These are phyloP conservation scores for Lepidium sativum DNA, from an alignment of 345 rosid genomes.

Conservation along the genomic window DNA sequence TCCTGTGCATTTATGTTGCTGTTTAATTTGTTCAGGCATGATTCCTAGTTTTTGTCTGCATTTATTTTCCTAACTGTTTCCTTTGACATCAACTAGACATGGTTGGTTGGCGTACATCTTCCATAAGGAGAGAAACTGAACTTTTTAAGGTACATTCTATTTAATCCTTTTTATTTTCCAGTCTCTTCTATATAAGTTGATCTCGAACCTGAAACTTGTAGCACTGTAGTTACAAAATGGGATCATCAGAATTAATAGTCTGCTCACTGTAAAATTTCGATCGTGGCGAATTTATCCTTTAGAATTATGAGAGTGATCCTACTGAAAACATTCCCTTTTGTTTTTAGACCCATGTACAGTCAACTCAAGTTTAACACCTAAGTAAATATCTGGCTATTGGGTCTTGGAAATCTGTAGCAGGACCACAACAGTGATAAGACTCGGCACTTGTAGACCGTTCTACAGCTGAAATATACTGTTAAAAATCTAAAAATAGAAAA, in stretches of 20 bases:
- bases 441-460: neutral
- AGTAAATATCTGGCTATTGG: neutral
- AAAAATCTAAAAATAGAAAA: neutral
- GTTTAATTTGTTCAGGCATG: neutral
- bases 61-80: slow-evolving; percentile 13
- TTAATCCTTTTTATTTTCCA: neutral
- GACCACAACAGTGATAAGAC: neutral
- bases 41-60: neutral
- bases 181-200: neutral
- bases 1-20: slow-evolving; percentile 34
- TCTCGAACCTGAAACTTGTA: neutral
- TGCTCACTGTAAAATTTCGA: neutral
- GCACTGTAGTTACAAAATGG: neutral
- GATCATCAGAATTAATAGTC: neutral
- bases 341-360: too few relatives aligned
- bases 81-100: slow-evolving; percentile 64
- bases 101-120: slow-evolving; percentile 99
- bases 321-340: neutral
- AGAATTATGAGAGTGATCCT: neutral
- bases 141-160: slow-evolving; percentile 46
- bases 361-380: neutral
- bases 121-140: slow-evolving; percentile 88
- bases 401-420: neutral
- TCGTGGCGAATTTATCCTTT: neutral
- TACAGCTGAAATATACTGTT: too few relatives aligned